A percentile compares a stretch with the other conserved stretches of the same genome.
Evolutionary conservation across 805 yeast genomes (phyloP).

Genomic region (Pichia californica): DNA sequence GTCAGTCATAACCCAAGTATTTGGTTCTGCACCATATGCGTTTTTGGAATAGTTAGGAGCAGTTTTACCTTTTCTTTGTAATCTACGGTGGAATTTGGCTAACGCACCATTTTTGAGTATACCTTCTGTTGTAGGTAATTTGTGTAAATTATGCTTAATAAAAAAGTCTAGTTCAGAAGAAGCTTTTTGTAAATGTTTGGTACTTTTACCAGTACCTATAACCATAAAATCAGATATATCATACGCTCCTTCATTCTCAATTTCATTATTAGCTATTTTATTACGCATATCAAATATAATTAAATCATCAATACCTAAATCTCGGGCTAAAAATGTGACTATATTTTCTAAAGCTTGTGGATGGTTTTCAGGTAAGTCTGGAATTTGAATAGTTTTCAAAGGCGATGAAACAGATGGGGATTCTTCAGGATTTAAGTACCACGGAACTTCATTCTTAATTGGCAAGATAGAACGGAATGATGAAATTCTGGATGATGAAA

Average conservation of each 20-base stretch:
- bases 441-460: conserved; percentile 15
- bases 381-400: conserved; percentile 32
- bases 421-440: conserved; percentile 31
- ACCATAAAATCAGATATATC: conserved; percentile 46
- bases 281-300: conserved; percentile 55
- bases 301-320: conserved; percentile 62
- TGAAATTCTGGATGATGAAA: background rate
- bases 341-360: conserved; percentile 47
- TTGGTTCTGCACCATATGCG: conserved; percentile 51
- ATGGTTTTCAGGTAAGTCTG: conserved; percentile 51
- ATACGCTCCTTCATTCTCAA: conserved; percentile 25
- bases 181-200: conserved; percentile 69
- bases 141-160: conserved; percentile 46
- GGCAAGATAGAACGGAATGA: background rate
- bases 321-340: conserved; percentile 42
- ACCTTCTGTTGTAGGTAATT: conserved; percentile 62
- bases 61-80: conserved; percentile 49
- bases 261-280: conserved; percentile 12
- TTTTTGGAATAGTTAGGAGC: conserved; percentile 47
- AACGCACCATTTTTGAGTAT: conserved; percentile 51
- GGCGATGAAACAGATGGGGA: conserved; percentile 23
- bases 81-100: conserved; percentile 43
- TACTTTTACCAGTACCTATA: conserved; percentile 69
- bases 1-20: conserved; percentile 82
- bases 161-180: conserved; percentile 49